Evolutionary conservation across 2,329 filamentous ascomycete genomes (phyloP).

Genomic region (Fusarium pseudocircinatum): DNA sequence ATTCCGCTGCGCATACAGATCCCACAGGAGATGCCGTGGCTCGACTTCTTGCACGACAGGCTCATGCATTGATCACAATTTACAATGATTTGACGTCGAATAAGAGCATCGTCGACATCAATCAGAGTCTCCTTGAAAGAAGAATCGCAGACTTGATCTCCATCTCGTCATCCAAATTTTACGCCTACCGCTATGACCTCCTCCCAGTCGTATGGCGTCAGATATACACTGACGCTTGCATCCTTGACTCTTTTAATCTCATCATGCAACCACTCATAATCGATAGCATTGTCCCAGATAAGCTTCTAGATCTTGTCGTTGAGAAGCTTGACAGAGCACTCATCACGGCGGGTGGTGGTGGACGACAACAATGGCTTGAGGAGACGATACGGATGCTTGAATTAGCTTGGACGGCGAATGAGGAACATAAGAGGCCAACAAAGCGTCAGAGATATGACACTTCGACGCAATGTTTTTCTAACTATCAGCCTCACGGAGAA

Average conservation of each 20-base stretch:
- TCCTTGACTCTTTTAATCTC: conserved; percentile 66
- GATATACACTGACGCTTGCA: conserved; percentile 75
- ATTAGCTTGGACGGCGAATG: conserved; percentile 32
- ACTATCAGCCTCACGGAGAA: conserved; percentile 43
- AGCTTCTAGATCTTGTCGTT: conserved; percentile 65
- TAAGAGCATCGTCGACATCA: background rate
- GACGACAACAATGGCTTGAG: conserved; percentile 60
- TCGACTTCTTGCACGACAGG: conserved; percentile 46
- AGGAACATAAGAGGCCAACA: conserved; percentile 24
- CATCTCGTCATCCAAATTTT: conserved; percentile 72
- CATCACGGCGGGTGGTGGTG: conserved; percentile 76
- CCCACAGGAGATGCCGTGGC: conserved; percentile 33
- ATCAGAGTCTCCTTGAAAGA: conserved; percentile 46
- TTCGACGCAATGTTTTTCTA: conserved; percentile 38
- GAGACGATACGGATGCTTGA: conserved; percentile 58
- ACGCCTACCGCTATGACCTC: conserved; percentile 73
- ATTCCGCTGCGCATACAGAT: conserved; percentile 4
- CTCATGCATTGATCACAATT: conserved; percentile 35
- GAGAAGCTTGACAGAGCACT: conserved; percentile 77
- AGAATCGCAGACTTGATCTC: conserved; percentile 66
- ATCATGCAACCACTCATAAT: conserved; percentile 34
- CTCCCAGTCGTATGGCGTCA: conserved; percentile 75
- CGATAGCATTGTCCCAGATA: conserved; percentile 14
- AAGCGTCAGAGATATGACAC: conserved; percentile 35
- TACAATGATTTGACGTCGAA: conserved; percentile 23